Percentiles rank a stretch among this genome's conserved stretches.
Conservation (phyloP, 192 early-diverging fungal genomes). For the Mortierella claussenii region DNA sequence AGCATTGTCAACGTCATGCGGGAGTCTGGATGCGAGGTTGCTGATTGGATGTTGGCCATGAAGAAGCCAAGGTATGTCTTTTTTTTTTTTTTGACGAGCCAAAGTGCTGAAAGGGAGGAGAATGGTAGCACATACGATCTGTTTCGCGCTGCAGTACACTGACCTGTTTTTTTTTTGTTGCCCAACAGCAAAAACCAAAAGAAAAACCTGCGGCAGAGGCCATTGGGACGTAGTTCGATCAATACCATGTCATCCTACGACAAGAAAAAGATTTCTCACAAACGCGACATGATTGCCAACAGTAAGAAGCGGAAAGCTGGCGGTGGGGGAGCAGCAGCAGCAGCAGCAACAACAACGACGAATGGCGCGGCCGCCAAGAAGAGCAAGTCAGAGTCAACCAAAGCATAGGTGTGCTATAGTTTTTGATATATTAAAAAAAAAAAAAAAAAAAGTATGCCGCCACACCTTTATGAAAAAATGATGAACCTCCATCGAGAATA, state of each 20-base stretch:
- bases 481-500: too few species aligned
- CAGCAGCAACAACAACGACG: background rate
- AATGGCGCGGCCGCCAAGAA: conserved; percentile 16
- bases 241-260: conserved; percentile 84
- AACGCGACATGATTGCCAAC: conserved; percentile 62
- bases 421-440: too few species aligned
- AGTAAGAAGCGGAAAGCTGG: conserved; percentile 48
- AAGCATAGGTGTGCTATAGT: too few species aligned
- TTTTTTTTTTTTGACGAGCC: conserved; percentile 7
- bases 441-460: too few species aligned
- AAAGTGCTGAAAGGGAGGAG: too few species aligned
- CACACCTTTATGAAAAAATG: too few species aligned
- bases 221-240: conserved; percentile 79
- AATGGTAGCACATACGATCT: background rate
- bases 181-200: conserved; percentile 64
- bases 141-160: too few species aligned
- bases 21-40: conserved; percentile 93
- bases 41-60: conserved; percentile 97
- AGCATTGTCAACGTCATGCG: conserved; percentile 98
- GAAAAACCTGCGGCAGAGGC: conserved; percentile 76
- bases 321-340: background rate
- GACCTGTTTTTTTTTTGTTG: background rate
- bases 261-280: conserved; percentile 72
- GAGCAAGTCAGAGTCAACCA: conserved; percentile 13
- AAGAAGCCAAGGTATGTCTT: conserved; percentile 74